Conservation (phyloP, 129 eudicot species). For the Flaveria robusta region DNA sequence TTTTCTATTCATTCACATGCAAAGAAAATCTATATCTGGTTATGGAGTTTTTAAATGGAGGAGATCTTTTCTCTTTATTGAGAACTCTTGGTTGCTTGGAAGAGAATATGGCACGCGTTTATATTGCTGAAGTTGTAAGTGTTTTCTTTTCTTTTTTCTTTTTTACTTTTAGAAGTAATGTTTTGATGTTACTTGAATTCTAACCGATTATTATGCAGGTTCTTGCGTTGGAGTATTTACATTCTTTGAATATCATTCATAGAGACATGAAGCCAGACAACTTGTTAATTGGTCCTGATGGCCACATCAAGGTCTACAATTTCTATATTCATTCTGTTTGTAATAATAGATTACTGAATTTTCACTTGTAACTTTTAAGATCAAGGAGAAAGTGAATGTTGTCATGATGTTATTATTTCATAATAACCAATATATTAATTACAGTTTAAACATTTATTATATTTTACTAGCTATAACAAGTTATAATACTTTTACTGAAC, state of each 20-base stretch:
- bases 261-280: constrained; percentile 99
- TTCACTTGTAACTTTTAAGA: too few species aligned
- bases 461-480: neutral
- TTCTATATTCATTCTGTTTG: neutral
- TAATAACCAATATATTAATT: neutral
- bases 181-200: constrained; percentile 10
- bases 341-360: too few species aligned
- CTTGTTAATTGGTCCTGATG: constrained; percentile 93
- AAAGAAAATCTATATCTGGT: constrained; percentile 95
- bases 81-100: constrained; percentile 91
- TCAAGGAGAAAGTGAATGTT: neutral
- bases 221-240: constrained; percentile 94
- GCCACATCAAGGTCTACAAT: constrained; percentile 92
- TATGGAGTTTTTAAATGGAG: constrained; percentile 97
- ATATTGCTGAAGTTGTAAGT: constrained; percentile 97
- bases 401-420: neutral
- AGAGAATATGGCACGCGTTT: constrained; percentile 94
- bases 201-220: constrained; percentile 55
- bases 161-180: neutral
- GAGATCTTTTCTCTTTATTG: constrained; percentile 92
- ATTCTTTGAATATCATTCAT: constrained; percentile 84
- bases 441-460: neutral
- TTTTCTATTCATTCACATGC: constrained; percentile 97
- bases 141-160: neutral
- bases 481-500: constrained; percentile 9